These are phyloP conservation scores for Haberlea rhodopensis DNA, from an alignment of 257 asterid species.

Conservation along the genomic window DNA sequence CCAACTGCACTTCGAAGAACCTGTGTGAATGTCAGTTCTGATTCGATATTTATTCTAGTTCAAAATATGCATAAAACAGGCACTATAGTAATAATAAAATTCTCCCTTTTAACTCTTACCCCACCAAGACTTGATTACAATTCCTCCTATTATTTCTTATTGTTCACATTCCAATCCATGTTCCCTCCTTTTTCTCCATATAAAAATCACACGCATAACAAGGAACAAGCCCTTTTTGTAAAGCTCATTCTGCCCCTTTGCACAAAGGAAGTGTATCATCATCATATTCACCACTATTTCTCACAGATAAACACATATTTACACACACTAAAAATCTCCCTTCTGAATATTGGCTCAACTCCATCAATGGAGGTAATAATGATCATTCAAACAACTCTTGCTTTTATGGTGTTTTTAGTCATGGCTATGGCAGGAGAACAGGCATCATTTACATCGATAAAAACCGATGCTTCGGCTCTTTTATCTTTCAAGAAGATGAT, in stretches of 20 bases:
- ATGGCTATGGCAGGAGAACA: slow-evolving; percentile 25
- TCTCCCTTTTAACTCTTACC: neutral
- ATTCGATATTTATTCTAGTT: neutral
- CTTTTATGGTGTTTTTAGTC: slow-evolving; percentile 18
- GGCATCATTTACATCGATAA: slow-evolving; percentile 28
- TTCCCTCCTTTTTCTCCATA: slow-evolving; percentile 60
- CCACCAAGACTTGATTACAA: slow-evolving; percentile 4
- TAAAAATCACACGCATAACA: slow-evolving; percentile 35
- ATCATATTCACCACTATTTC: slow-evolving; percentile 57
- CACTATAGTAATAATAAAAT: too few relatives aligned
- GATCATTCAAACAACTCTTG: slow-evolving; percentile 20
- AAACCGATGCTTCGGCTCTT: slow-evolving; percentile 70
- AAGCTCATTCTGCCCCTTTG: slow-evolving; percentile 51
- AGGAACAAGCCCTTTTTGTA: slow-evolving; percentile 45
- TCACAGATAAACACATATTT: slow-evolving; percentile 22
- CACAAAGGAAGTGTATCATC: slow-evolving; percentile 38
- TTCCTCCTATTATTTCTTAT: slow-evolving; percentile 14
- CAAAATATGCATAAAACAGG: too few relatives aligned
- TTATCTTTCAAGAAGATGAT: slow-evolving; percentile 78
- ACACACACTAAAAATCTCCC: slow-evolving; percentile 21
- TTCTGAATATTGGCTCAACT: slow-evolving; percentile 5
- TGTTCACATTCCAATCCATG: slow-evolving; percentile 20
- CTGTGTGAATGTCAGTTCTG: neutral
- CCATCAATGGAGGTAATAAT: slow-evolving; percentile 42
- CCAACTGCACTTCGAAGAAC: neutral